Base-by-base conservation (phyloP, 1,284 basidiomycete genomes). In the Coriolopsis trogii region DNA sequence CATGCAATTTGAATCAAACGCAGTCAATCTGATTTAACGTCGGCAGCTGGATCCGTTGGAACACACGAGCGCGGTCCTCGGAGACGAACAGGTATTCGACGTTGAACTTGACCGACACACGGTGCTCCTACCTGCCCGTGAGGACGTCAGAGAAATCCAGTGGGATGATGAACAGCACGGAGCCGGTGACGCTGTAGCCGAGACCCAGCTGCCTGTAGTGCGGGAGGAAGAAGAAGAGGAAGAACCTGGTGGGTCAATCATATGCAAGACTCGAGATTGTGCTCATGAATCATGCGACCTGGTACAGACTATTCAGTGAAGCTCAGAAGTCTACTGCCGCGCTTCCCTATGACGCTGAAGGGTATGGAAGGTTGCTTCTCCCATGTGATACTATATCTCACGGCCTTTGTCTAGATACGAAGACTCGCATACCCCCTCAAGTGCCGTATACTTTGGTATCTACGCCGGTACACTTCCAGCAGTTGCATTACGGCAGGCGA, bases 51-150 rank as follows among this genome's bases (percentile, higher is more conserved):
- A 89, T 66, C 76, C 76, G 31, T 67, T 81, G 23, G 80, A 75
- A 49, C 70, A 72, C 23, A 53, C 63, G n/a, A 67, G 70, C 23
- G 73, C 82, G 5, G 75, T 76, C 4, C 63, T 78, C 2, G 87
- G 88, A 4, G 85, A 86, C 49, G 84, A 89, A 59, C 87, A 91
- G 61, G 72, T 89, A 15, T 68, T 87, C 31, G 88, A 91, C 60
- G 70, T 89, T 18, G 87, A 89, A 57, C 76, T 91, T 12, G 83
- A 89, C 60, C 80, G 80, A 41, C 73, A 74, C 49, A 87, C 81
- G 0, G 67, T 77, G 25, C 66, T 89, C 6, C 71, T 78, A 25
- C 76, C 82, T 2, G 63, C 68, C 23, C 63, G 60, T 33, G 62
- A 63, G 36, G 60, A 60, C 28, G 21, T 40, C 16, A 42, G 41